Base-by-base conservation (phyloP, 257 asterid genomes). In the Gentiana dahurica region DNA sequence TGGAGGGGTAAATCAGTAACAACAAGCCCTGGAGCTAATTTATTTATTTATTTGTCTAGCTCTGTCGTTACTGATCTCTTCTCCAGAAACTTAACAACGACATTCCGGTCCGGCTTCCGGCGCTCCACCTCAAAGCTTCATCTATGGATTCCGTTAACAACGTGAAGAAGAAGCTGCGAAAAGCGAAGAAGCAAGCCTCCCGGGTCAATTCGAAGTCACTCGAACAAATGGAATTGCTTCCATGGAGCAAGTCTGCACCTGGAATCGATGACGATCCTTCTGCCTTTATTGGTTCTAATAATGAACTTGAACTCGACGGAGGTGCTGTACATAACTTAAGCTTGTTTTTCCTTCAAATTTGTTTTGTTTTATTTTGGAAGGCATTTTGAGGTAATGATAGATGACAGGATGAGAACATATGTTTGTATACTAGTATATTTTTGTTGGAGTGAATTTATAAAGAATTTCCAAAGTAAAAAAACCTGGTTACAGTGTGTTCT, bases 241-340 rank as follows among this genome's bases (percentile, higher is more conserved):
- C 81, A 0, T 91, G 98, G 98, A 85, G 71, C 57, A 57, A 84
- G 12, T 75, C 95, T 34, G 68, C 85, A 43, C 60, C 83, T 1
- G 74, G 63, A 15, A 70, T 58, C 53, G 85, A 75, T 32, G 85
- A 81, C 37, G 79, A 73, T 47, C 63, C 77, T 36, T 69, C 89
- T 36, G 65, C 78, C 53, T 74, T 91, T 63, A 71, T 78, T 51
- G 98, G 94, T 55, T 79, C 92, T 38, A 74, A 83, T 65, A 24
- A 24, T 24, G 24, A 24, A 24, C 24, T 24, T 24, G 92, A 86
- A 11, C 89, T 83, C 56, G 85, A 84, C 54, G 97, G 97, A 83
- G 97, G 95, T 86, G 11, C 34, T 41, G 12, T 33, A 8, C 15
- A 7, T 7, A 10, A 5, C 44, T 6, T 49, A 43, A 44, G 51